A percentile compares a stretch with the other conserved stretches of the same genome.
These are phyloP conservation scores for Chalciporus piperatus DNA, from an alignment of 768 basidiomycete genomes.

Conservation along the genomic window DNA sequence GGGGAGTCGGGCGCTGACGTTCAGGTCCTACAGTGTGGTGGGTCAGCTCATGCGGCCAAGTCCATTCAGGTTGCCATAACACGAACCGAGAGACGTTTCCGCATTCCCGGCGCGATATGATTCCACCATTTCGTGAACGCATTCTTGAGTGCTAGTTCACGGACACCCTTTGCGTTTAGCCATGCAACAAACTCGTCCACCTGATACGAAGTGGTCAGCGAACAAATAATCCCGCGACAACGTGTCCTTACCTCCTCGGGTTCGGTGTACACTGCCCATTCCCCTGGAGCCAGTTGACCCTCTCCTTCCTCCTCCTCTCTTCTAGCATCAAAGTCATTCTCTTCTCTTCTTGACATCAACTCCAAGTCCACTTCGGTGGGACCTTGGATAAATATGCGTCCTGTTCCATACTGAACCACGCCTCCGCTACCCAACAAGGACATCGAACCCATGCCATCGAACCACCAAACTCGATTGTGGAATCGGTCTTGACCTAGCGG, in stretches of 20 bases:
- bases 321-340: conserved; percentile 52
- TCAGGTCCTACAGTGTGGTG: conserved; percentile 54
- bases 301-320: conserved; percentile 81
- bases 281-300: conserved; percentile 65
- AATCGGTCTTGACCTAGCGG: conserved; percentile 92
- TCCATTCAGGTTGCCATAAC: not conserved
- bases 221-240: not conserved
- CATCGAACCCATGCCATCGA: conserved; percentile 90
- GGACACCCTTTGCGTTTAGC: conserved; percentile 89
- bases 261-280: conserved; percentile 92
- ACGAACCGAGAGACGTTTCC: conserved; percentile 72
- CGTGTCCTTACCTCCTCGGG: conserved; percentile 68
- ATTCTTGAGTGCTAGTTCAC: conserved; percentile 80
- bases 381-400: conserved; percentile 90
- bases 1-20: conserved; percentile 63
- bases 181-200: conserved; percentile 80
- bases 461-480: conserved; percentile 97
- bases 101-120: conserved; percentile 76
- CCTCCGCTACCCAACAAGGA: conserved; percentile 78
- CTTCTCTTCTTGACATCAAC: conserved; percentile 56
- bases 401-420: conserved; percentile 80
- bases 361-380: conserved; percentile 80
- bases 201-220: conserved; percentile 39
- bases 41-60: conserved; percentile 10
- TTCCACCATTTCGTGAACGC: conserved; percentile 79